Evolutionary conservation across 768 basidiomycete species (phyloP), one percentile per base, ranked within the genome.

Genomic region (Podaxis sp.): DNA sequence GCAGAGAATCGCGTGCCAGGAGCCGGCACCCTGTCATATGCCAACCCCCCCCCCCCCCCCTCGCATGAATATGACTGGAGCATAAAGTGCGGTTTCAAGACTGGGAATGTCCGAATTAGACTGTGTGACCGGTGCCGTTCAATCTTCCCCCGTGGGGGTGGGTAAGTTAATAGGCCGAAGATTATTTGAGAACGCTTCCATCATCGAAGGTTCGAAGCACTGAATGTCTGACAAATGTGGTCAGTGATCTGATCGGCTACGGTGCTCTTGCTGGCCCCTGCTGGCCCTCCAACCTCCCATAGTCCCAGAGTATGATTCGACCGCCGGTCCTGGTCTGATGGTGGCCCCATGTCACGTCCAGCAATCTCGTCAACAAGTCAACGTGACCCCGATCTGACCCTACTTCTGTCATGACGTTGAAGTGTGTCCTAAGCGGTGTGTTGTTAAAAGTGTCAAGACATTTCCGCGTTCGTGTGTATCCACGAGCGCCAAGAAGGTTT

Each of bases 101-200:
- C 44, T 46, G n/a, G 44, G 51, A 57, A 57, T 30, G n/a, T 17
- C 56, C 44, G 40, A 46, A 46, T 15, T 46, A n/a, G 54, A 10
- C 28, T 37, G 53, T 37, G 53, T 54, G 53, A 54, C 33, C 33
- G 26, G 28, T 54, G 28, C 53, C 37, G 22, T 56, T 28, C 15
- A 57, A 30, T 58, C 56, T n/a, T 57, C 57, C 44, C 46, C 57
- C 44, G 57, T 58, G 56, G 57, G 44, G 56, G 4, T 44, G 41
- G 28, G 30, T 33, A 36, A 38, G 20, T 55, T 26, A 40, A 37
- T 55, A 38, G 54, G 44, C 54, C 36, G 54, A n/a, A 38, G 22
- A 38, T 55, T 55, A 22, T 22, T 38, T 38, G 54, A 24, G 20
- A 22, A 38, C 37, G 20, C 10, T 54, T 36, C 52, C 52, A 54